Evolutionary conservation across 495 filamentous ascomycete genomes (phyloP).

Genomic region (Massariosphaeria phaeospora): DNA sequence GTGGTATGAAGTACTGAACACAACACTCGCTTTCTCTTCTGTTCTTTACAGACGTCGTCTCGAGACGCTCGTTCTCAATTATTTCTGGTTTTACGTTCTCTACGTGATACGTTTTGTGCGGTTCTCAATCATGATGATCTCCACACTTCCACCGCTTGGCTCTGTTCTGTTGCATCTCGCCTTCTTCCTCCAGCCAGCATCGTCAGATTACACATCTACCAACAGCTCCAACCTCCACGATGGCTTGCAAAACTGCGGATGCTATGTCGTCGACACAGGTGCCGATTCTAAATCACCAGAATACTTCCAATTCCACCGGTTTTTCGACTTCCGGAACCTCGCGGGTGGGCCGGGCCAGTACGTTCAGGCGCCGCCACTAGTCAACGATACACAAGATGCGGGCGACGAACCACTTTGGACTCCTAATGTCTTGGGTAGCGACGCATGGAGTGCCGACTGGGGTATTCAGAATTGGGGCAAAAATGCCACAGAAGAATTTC

Average conservation of each 20-base stretch:
- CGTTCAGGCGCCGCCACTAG: slow-evolving; percentile 3
- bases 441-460: slow-evolving; percentile 51
- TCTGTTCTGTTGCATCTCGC: slow-evolving; percentile 7
- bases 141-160: slow-evolving; percentile 8
- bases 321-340: slow-evolving; percentile 63
- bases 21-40: too few relatives aligned
- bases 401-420: slow-evolving; percentile 34
- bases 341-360: slow-evolving; percentile 40
- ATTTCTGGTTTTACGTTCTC: too few relatives aligned
- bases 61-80: too few relatives aligned
- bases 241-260: slow-evolving; percentile 24
- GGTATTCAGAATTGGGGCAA: slow-evolving; percentile 55
- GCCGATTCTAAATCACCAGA: slow-evolving; percentile 13
- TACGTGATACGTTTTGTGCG: too few relatives aligned
- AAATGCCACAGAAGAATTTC: slow-evolving; percentile 43
- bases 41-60: too few relatives aligned
- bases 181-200: slow-evolving; percentile 12
- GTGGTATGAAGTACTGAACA: too few relatives aligned
- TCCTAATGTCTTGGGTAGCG: slow-evolving; percentile 40
- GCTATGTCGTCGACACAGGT: slow-evolving; percentile 23
- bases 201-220: slow-evolving; percentile 8
- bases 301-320: slow-evolving; percentile 61
- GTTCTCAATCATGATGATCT: too few relatives aligned
- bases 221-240: slow-evolving; percentile 16
- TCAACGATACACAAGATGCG: slow-evolving; percentile 20